Base-by-base conservation (phyloP, 2,329 filamentous ascomycete species). In the Aureobasidium sp. region DNA sequence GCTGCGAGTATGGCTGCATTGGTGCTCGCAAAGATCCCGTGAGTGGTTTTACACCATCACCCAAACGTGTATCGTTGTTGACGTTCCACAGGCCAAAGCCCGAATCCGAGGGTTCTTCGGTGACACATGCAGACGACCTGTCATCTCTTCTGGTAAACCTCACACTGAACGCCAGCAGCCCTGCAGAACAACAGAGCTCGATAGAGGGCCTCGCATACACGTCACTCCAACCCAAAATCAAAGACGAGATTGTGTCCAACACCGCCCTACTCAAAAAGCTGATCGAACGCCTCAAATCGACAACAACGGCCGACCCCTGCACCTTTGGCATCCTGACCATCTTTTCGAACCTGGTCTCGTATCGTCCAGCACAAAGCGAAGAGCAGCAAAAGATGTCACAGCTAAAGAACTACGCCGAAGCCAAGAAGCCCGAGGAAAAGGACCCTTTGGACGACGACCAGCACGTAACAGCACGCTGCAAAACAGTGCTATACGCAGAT, bases 171-270 rank as follows among this genome's bases (percentile, higher is more conserved):
- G 78, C 82, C 46, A 84, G 46, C 79, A 83, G 35, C 19, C 47
- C 46, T 31, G 37, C 57, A 10, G 61, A 79, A 78, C 64, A 81
- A 82, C 63, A 83, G 88, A 67, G 85, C 88, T 69, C 89, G 0
- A 84, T 97, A 59, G 94, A 99, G 74, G 94, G 93, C 6, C 78
- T 99, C 62, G 94, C 93, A 15, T 97, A 96, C 71, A 87, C 91
- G 4, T 95, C 93, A 10, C 81, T 97, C 38, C 90, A 90, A 67
- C 84, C 93, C 6, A 85, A 84, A 62, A 84, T 96, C 61, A 96
- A 95, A 72, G 90, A 97, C 71, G 82, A 85, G 51, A 79, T 97
- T 10, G 84, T 85, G 13, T 80, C 80, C 51, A 88, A 96, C 69
- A 71, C 77, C 4, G 73, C 77, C 8, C 85, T 97, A 50, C 74